Percentiles rank a stretch among this genome's conserved stretches.
Evolutionary conservation across 2,329 filamentous ascomycete genomes (phyloP).

Genomic region (Diaporthe aspalathi): DNA sequence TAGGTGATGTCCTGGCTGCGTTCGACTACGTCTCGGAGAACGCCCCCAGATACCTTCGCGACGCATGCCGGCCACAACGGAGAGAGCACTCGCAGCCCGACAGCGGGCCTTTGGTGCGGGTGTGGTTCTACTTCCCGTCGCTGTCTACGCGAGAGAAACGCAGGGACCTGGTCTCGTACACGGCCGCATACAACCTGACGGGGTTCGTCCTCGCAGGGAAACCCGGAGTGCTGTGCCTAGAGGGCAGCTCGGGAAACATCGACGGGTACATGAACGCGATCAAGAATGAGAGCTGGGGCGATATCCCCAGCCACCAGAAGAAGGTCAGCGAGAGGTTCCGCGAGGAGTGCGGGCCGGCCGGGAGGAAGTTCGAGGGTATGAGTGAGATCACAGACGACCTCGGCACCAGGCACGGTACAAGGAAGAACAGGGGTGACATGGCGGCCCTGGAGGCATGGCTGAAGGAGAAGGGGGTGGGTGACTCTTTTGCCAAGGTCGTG

Average conservation of each 20-base stretch:
- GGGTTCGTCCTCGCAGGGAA: slow-evolving; percentile 72
- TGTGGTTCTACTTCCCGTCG: slow-evolving; percentile 74
- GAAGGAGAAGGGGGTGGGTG: slow-evolving; percentile 55
- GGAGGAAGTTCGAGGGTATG: slow-evolving; percentile 65
- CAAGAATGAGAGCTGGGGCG: slow-evolving; percentile 72
- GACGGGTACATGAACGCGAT: slow-evolving; percentile 73
- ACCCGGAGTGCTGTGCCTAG: slow-evolving; percentile 65
- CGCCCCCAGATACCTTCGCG: not conserved
- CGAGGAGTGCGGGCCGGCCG: slow-evolving; percentile 49
- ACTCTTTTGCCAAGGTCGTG: slow-evolving; percentile 57
- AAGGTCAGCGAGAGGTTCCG: slow-evolving; percentile 69
- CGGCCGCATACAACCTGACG: slow-evolving; percentile 63
- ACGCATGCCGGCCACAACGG: not conserved
- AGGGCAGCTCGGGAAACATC: slow-evolving; percentile 59
- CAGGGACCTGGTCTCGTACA: slow-evolving; percentile 66
- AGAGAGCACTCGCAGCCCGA: not conserved
- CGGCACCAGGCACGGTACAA: slow-evolving; percentile 59
- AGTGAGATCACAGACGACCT: slow-evolving; percentile 64
- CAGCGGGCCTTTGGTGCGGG: slow-evolving; percentile 55
- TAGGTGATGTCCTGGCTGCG: slow-evolving; percentile 30
- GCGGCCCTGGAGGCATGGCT: slow-evolving; percentile 63
- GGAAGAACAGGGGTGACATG: slow-evolving; percentile 65
- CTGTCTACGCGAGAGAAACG: slow-evolving; percentile 69
- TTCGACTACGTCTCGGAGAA: slow-evolving; percentile 36
- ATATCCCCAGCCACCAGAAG: slow-evolving; percentile 71